A percentile compares a stretch with the other conserved stretches of the same genome.
phyloP scores from a whole-genome alignment of 306 rosid genomes.

The Vigna nakashimae region DNA sequence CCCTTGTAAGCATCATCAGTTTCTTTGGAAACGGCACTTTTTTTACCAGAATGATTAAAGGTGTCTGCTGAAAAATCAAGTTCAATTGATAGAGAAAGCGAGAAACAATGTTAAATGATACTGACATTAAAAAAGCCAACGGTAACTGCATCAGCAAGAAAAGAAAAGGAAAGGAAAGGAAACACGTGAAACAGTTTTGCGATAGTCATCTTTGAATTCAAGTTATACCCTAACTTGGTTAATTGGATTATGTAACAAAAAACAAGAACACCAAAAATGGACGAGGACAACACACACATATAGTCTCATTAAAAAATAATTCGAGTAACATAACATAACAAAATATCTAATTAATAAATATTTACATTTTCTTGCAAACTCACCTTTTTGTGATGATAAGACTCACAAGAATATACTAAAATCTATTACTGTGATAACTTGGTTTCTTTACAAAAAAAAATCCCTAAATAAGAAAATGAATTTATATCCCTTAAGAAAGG shows the following conservation, averaged over 20 bases:
- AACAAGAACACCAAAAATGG: not conserved
- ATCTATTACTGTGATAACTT: not conserved
- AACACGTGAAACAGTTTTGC: slow-evolving; percentile 3
- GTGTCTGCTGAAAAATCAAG: slow-evolving; percentile 46
- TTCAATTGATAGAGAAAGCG: not conserved
- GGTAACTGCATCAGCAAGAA: slow-evolving; percentile 18
- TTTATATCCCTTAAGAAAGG: not conserved
- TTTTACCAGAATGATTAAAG: slow-evolving; percentile 45
- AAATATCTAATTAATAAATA: not conserved
- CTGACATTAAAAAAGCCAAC: slow-evolving; percentile 14
- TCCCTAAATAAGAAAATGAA: not conserved
- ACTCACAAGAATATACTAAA: not conserved
- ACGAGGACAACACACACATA: too few relatives aligned
- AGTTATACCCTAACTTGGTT: slow-evolving; percentile 5
- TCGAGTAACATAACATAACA: not conserved
- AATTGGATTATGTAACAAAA: not conserved
- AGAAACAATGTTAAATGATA: slow-evolving; percentile 8
- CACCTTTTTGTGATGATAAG: not conserved
- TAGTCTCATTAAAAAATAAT: too few relatives aligned
- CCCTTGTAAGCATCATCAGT: slow-evolving; percentile 51
- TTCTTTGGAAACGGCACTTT: slow-evolving; percentile 55
- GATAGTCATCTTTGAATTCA: not conserved
- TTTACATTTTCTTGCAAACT: not conserved
- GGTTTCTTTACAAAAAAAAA: not conserved
- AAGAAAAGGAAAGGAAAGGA: slow-evolving; percentile 18